Percentiles rank a stretch among this genome's conserved stretches.
Evolutionary conservation across 1,139 yeast species (phyloP).

Genomic region (Candida glucosophila): DNA sequence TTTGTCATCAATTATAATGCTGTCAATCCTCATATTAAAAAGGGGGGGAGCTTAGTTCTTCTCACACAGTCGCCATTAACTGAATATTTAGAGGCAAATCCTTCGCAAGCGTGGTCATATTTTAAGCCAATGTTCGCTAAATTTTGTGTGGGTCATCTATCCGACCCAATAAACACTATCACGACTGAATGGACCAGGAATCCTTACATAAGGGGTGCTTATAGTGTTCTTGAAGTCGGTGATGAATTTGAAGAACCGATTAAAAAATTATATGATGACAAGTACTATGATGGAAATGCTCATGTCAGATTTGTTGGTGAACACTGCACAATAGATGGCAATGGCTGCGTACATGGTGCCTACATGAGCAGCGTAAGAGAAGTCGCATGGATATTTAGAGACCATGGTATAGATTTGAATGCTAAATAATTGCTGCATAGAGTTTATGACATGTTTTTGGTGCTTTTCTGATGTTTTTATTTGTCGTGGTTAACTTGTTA

Average conservation of each 20-base stretch:
- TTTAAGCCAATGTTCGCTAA: slow-evolving; percentile 27
- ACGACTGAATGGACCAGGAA: slow-evolving; percentile 66
- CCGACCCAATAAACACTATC: slow-evolving; percentile 44
- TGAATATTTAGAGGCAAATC: slow-evolving; percentile 30
- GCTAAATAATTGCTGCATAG: no score
- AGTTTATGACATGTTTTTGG: no score
- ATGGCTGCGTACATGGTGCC: slow-evolving; percentile 82
- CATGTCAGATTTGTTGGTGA: slow-evolving; percentile 77
- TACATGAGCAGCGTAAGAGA: slow-evolving; percentile 67
- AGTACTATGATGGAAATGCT: slow-evolving; percentile 20
- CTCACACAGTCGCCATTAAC: slow-evolving; percentile 70
- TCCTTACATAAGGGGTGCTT: slow-evolving; percentile 65
- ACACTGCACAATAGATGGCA: slow-evolving; percentile 67
- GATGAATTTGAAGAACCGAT: slow-evolving; percentile 61
- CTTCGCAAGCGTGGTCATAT: slow-evolving; percentile 31
- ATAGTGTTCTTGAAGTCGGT: slow-evolving; percentile 57
- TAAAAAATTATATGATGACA: slow-evolving; percentile 27
- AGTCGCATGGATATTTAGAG: slow-evolving; percentile 39
- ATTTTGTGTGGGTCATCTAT: slow-evolving; percentile 15
- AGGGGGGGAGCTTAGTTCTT: slow-evolving; percentile 37
- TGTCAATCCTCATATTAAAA: slow-evolving; percentile 8
- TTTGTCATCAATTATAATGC: slow-evolving; percentile 22
- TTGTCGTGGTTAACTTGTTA: no score
- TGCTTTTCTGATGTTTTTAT: no score
- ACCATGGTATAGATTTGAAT: no score